Evolutionary conservation across 352 stramenopile species (phyloP), one percentile per base, ranked within the genome.

Genomic region (Pythium aphanidermatum): DNA sequence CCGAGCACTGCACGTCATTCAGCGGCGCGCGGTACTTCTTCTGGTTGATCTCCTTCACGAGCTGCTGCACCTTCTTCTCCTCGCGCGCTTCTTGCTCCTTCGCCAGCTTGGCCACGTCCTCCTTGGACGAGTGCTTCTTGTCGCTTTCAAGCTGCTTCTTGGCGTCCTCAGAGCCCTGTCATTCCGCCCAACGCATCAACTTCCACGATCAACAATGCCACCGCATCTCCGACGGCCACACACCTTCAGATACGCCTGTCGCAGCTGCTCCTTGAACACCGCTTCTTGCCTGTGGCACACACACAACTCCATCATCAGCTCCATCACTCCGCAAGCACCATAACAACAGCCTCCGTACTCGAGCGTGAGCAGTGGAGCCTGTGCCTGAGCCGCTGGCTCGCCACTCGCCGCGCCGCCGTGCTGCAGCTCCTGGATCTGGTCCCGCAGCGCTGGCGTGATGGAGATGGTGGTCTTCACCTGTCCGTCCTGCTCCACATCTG

Each of bases 11-110:
- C 41, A 93, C 81, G 44, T 88, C 78, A 34, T 70, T 79, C 17
- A 93, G 68, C 27, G 81, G 81, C 29, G 81, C 81, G 35, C 75
- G 70, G 58, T 88, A 91, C 47, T 88, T 88, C 61, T 90, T 91
- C 55, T 82, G 70, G 65, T 73, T 88, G 52, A 91, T 68, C 47
- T 88, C 70, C 12, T 74, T 66, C 42, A 93, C 77, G 19, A 93
- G 63, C 58, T 82, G 63, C 60, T 87, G 59, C 20, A 93, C 78
- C 19, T 74, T 74, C 34, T 62, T 52, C 38, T 82, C 74, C 55
- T 87, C 81, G 24, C 66, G 69, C 24, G 65, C 59, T 55, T 93
- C 78, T 44, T 71, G 60, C 55, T 92, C 64, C 60, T 87, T 86
- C 11, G 74, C 77, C 51, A 82, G 65, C 55, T 79, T 65, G 16